These are phyloP conservation scores for Calonectria henricotiae DNA, from an alignment of 2,329 filamentous ascomycete species.

Conservation along the genomic window DNA sequence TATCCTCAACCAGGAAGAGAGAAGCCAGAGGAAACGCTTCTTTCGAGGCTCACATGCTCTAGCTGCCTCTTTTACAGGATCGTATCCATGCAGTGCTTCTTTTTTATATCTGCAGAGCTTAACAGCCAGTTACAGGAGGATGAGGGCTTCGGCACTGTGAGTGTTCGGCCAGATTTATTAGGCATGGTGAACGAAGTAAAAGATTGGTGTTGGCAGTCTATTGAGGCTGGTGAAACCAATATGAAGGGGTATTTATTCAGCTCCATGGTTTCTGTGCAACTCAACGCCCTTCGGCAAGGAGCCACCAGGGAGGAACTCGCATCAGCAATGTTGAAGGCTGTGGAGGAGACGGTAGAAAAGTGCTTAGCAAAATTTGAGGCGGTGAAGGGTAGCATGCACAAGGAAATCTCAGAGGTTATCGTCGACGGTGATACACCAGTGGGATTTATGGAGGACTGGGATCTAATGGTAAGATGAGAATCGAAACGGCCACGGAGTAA, in stretches of 20 bases:
- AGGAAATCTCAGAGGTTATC: neutral
- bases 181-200: slow-evolving; percentile 61
- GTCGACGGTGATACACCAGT: slow-evolving; percentile 19
- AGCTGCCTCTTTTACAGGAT: slow-evolving; percentile 63
- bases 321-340: slow-evolving; percentile 57
- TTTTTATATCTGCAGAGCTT: slow-evolving; percentile 62
- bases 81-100: slow-evolving; percentile 55
- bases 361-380: slow-evolving; percentile 58
- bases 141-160: slow-evolving; percentile 56
- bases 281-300: slow-evolving; percentile 61
- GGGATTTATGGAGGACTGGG: slow-evolving; percentile 48
- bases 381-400: slow-evolving; percentile 41
- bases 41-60: slow-evolving; percentile 60
- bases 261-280: slow-evolving; percentile 54
- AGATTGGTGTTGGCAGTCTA: slow-evolving; percentile 58
- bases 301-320: slow-evolving; percentile 56
- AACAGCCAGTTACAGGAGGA: slow-evolving; percentile 61
- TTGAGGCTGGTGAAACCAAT: slow-evolving; percentile 71
- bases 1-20: neutral
- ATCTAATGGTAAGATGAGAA: slow-evolving; percentile 46
- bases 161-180: slow-evolving; percentile 62
- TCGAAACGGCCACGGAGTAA: neutral
- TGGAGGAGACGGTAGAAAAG: slow-evolving; percentile 56
- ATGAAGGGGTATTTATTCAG: slow-evolving; percentile 68
- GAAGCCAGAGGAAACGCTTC: slow-evolving; percentile 47